These are phyloP conservation scores for Ogataea nakhonphanomensis DNA, from an alignment of 805 yeast genomes.

Conservation along the genomic window DNA sequence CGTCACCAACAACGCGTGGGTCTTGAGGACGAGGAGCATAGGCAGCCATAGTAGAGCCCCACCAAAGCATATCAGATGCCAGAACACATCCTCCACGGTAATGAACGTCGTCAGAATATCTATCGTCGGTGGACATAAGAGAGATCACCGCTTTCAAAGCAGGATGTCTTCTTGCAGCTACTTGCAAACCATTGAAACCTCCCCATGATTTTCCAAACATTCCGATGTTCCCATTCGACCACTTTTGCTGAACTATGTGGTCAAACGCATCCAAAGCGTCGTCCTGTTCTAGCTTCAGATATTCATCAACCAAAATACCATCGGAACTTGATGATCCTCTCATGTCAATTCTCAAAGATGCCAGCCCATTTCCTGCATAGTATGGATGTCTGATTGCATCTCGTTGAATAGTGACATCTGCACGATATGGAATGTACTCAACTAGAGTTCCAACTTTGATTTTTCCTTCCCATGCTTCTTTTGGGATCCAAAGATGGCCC, in stretches of 20 bases:
- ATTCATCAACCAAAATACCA: conserved; percentile 40
- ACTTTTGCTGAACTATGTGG: conserved; percentile 38
- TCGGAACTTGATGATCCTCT: conserved; percentile 45
- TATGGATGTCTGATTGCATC: conserved; percentile 45
- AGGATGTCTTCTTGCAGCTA: conserved; percentile 46
- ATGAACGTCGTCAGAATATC: conserved; percentile 48
- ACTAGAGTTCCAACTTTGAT: conserved; percentile 37
- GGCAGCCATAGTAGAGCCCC: conserved; percentile 46
- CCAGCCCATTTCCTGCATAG: conserved; percentile 45
- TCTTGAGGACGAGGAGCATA: conserved; percentile 47
- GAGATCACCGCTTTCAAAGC: conserved; percentile 43
- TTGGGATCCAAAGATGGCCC: conserved; percentile 46
- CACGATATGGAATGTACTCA: conserved; percentile 46
- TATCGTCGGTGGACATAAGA: conserved; percentile 44
- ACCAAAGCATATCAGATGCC: conserved; percentile 47
- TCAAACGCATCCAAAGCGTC: conserved; percentile 42
- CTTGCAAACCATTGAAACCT: conserved; percentile 44
- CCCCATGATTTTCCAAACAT: conserved; percentile 52
- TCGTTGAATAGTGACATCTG: conserved; percentile 43
- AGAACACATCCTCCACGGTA: conserved; percentile 44
- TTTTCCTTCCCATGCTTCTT: conserved; percentile 29
- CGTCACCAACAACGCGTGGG: conserved; percentile 37
- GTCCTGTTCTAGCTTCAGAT: conserved; percentile 41
- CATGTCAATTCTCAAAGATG: conserved; percentile 44
- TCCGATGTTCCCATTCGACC: conserved; percentile 46